These are phyloP conservation scores for Kwoniella bestiolae DNA, from an alignment of 768 basidiomycete species.

Conservation along the genomic window DNA sequence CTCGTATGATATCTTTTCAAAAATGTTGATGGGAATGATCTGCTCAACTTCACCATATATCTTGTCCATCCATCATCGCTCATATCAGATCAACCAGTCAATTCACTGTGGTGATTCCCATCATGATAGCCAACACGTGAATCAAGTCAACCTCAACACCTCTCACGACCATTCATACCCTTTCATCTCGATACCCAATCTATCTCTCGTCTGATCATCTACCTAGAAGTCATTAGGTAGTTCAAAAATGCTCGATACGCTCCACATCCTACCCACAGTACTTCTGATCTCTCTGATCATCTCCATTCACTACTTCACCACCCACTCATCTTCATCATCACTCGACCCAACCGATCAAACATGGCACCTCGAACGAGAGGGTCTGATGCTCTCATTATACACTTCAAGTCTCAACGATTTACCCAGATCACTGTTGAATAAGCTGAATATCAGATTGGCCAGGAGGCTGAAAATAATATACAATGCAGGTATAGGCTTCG, in stretches of 20 bases:
- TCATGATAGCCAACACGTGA: not conserved
- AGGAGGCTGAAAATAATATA: constrained; percentile 28
- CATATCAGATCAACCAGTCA: no score
- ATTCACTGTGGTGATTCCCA: no score
- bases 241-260: constrained; percentile 8
- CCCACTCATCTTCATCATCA: constrained; percentile 7
- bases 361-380: constrained; percentile 32
- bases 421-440: constrained; percentile 25
- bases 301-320: constrained; percentile 21
- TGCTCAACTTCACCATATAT: no score
- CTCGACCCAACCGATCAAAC: constrained; percentile 1
- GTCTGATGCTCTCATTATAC: constrained; percentile 27
- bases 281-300: constrained; percentile 27
- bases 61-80: no score
- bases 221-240: not conserved
- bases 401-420: constrained; percentile 35
- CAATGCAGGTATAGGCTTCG: constrained; percentile 25
- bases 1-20: no score
- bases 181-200: not conserved
- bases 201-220: not conserved
- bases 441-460: not conserved
- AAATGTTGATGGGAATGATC: no score
- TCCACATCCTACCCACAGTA: constrained; percentile 22
- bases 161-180: no score
- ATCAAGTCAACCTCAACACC: not conserved